Evolutionary conservation across 2,329 filamentous ascomycete species (phyloP), one percentile per base, ranked within the genome.

Genomic region (Fusarium sterilihyphosum): DNA sequence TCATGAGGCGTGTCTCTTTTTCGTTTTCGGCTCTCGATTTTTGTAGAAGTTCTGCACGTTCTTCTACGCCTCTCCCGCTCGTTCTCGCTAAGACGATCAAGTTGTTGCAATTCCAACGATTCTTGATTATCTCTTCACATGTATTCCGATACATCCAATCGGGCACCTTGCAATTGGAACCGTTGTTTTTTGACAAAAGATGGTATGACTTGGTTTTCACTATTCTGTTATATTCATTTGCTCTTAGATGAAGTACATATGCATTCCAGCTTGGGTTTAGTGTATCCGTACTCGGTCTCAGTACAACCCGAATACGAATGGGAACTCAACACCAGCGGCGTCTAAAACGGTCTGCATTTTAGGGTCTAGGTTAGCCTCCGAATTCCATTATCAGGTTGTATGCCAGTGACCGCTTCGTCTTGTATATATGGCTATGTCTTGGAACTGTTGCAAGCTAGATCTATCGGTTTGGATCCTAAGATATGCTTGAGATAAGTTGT

Each of bases 21-120:
- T 75, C 73, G 73, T 75, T 74, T 75, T 81, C 73, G 73, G 60
- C 29, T 73, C n/a, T 44, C 41, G 41, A 29, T 40, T 46, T 62
- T 17, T 35, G 33, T 47, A 53, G 35, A 58, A 35, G 44, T 47
- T 53, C 54, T 40, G 33, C 41, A 57, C 17, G 33, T 31, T 57
- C 50, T 44, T 50, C 47, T 33, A 62, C 47, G 62, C 62, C 71
- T 74, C 64, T 63, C 52, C 68, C 52, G 47, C 40, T 73, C 59
- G 56, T 57, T 60, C 60, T 74, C 44, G 37, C 52, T 73, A 43
- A 33, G 22, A 57, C 33, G 40, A 62, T 61, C 44, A 59, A 26
- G 29, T 12, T 37, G 43, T 54, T 52, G 17, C 26, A 59, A 46
- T 44, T 17, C n/a, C 31, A 65, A 6, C 26, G 26, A 16, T 35